Conservation (phyloP, 2,329 filamentous ascomycete species). For the Epichloe baconii region DNA sequence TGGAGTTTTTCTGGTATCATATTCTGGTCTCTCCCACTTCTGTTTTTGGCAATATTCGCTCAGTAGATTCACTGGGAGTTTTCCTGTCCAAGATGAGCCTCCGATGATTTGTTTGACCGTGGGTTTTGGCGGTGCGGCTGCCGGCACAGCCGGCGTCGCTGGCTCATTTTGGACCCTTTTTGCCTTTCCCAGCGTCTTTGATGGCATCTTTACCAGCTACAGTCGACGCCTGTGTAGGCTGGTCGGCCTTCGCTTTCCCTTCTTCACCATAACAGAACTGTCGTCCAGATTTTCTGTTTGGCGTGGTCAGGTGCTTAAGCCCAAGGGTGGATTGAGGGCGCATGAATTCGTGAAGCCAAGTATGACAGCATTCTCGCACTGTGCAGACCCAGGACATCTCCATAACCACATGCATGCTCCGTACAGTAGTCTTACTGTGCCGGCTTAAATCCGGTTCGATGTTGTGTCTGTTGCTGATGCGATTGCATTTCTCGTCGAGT, state of each 20-base stretch:
- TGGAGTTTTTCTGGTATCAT: constrained; percentile 62
- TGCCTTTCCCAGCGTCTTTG: constrained; percentile 35
- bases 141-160: constrained; percentile 18
- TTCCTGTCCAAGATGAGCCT: constrained; percentile 93
- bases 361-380: not conserved
- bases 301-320: not conserved
- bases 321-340: not conserved
- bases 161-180: constrained; percentile 23
- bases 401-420: not conserved
- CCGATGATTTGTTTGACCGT: constrained; percentile 75
- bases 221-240: constrained; percentile 19
- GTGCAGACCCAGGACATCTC: not conserved
- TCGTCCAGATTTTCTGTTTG: not conserved
- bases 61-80: constrained; percentile 84
- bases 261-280: constrained; percentile 31
- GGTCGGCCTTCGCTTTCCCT: constrained; percentile 36
- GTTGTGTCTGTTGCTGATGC: not conserved
- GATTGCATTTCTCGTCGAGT: not conserved
- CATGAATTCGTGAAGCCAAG: not conserved
- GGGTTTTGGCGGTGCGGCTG: constrained; percentile 39
- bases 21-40: constrained; percentile 90
- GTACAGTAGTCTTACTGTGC: not conserved
- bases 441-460: not conserved
- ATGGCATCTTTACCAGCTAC: constrained; percentile 43
- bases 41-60: constrained; percentile 93